phyloP scores from a whole-genome alignment of 1,284 basidiomycete genomes.

The Pterulicium gracile region DNA sequence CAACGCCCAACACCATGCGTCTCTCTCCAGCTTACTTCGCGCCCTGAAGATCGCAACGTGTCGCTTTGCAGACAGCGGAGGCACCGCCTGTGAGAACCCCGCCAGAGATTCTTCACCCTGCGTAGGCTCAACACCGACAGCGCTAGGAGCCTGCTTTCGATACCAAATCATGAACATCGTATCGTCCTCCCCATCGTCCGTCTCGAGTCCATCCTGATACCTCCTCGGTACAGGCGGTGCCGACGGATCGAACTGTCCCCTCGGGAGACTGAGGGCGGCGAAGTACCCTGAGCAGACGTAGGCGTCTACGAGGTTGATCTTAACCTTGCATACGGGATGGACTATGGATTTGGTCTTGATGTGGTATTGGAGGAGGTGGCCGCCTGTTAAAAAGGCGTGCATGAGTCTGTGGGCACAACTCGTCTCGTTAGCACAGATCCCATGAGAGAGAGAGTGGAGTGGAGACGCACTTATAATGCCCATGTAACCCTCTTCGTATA shows the following conservation, averaged over 20 bases:
- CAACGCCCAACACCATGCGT: constrained; percentile 83
- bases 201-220: constrained; percentile 72
- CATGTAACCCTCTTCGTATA: constrained; percentile 52
- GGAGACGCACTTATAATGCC: constrained; percentile 55
- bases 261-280: constrained; percentile 53
- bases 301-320: constrained; percentile 59
- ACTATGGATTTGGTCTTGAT: constrained; percentile 40
- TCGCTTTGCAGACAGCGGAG: constrained; percentile 48
- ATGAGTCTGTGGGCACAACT: constrained; percentile 34
- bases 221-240: constrained; percentile 44
- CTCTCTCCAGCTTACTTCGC: constrained; percentile 70
- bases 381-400: constrained; percentile 57
- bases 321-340: constrained; percentile 35
- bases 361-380: constrained; percentile 53
- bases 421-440: constrained; percentile 8
- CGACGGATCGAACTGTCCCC: constrained; percentile 48
- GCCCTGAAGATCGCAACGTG: constrained; percentile 62
- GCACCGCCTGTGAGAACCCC: constrained; percentile 21
- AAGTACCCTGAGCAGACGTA: constrained; percentile 72
- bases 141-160: constrained; percentile 21
- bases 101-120: constrained; percentile 7
- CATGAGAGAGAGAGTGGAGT: background rate
- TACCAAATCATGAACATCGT: constrained; percentile 66
- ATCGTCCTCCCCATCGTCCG: constrained; percentile 68
- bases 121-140: constrained; percentile 10